Evolutionary conservation across 495 filamentous ascomycete species (phyloP), one percentile per base, ranked within the genome.

Genomic region (Penicillium samsonianum): DNA sequence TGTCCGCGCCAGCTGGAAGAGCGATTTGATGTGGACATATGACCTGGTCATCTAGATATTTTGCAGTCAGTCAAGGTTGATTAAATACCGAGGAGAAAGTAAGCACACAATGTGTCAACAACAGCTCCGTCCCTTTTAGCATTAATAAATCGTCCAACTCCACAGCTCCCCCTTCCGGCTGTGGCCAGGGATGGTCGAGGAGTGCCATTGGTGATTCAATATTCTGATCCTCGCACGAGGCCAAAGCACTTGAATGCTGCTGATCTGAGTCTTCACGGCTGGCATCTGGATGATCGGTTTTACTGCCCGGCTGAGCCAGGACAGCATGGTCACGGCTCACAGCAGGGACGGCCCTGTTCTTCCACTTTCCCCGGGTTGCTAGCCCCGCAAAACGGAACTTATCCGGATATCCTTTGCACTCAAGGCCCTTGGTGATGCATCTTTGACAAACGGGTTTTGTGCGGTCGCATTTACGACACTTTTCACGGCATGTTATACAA

Each of bases 1-100:
- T 76, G 26, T 72, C 60, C 1, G 38, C 35, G 5, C 48, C 51
- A 49, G 61, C 61, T 28, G 61, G 46, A 25, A 68, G 68, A 0
- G 73, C 72, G 9, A 76, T 69, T 25, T 76, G 73, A 54, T 74
- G 72, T 4, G 73, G 73, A 42, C 71, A 74, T 25, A 76, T 72
- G 1, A 67, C 40, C 5, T 48, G 57, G 50, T 74, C 73, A 48
- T 76, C 73, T 74, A 40, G 4, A 33, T 41, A 23, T 2, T 2
- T 2, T 38, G 10, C 23, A 5, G 30, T 44, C 16, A 53, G 22
- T 20, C 2, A 31, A 31, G 9, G 12, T 14, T 7, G 14, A 20
- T 6, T 5, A 2, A 14, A 54, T 1, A 6, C 17, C 9, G 35
- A 30, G 28, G 4, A 35, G 14, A 20, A 16, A 14, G 10, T 22